phyloP scores from a whole-genome alignment of 768 basidiomycete genomes.

The Postia placenta region DNA sequence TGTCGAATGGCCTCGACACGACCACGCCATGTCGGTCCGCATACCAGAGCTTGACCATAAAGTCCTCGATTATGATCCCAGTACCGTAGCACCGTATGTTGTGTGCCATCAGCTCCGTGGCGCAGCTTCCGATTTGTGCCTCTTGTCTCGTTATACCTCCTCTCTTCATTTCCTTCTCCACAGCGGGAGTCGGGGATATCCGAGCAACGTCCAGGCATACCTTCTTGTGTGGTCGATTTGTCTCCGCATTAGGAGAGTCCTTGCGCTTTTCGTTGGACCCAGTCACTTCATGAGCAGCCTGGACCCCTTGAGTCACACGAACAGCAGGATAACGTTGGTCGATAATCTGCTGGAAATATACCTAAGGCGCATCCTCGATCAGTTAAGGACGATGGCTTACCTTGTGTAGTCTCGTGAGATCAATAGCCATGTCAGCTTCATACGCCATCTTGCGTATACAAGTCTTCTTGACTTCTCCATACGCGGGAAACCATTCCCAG shows the following conservation, averaged over 20 bases:
- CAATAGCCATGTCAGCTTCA: background rate
- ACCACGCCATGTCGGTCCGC: conserved; percentile 7
- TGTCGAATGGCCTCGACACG: background rate
- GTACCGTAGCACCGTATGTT: background rate
- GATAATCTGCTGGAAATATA: background rate
- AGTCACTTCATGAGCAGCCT: background rate
- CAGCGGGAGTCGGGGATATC: background rate
- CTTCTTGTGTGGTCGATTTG: background rate
- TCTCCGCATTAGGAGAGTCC: background rate
- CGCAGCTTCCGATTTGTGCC: background rate
- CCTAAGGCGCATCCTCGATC: background rate
- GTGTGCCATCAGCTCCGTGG: background rate
- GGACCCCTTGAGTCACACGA: background rate
- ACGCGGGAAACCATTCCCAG: background rate
- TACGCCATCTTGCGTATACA: background rate
- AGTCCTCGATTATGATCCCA: background rate
- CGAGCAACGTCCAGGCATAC: background rate
- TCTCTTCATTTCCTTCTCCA: background rate
- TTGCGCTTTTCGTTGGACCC: background rate
- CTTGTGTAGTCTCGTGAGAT: background rate
- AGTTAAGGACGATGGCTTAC: background rate
- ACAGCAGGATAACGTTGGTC: background rate
- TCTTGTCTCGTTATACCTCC: background rate
- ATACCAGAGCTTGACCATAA: conserved; percentile 3
- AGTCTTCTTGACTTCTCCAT: background rate